phyloP scores from a whole-genome alignment of 192 early-diverging fungal genomes.

The Mortierella claussenii region DNA sequence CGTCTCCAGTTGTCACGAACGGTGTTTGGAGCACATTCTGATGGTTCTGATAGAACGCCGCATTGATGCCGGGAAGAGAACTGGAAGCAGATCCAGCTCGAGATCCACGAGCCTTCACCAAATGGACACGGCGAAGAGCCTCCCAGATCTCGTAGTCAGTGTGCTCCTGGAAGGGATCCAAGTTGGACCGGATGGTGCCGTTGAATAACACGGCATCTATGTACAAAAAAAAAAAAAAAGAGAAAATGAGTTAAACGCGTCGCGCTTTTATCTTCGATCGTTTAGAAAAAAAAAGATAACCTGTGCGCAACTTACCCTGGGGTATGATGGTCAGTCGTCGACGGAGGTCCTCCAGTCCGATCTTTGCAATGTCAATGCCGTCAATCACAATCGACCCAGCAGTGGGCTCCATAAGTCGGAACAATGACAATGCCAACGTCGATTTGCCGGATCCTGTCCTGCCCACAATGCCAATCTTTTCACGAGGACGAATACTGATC shows the following conservation, averaged over 20 bases:
- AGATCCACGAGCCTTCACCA: slow-evolving; percentile 57
- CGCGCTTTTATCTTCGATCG: background rate
- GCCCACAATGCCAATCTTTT: slow-evolving; percentile 96
- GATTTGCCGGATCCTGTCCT: slow-evolving; percentile 92
- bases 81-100: slow-evolving; percentile 22
- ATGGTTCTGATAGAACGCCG: slow-evolving; percentile 19
- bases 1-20: background rate
- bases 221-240: background rate
- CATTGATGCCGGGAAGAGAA: slow-evolving; percentile 1
- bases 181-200: slow-evolving; percentile 78
- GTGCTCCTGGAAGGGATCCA: slow-evolving; percentile 89
- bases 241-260: background rate
- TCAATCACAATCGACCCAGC: slow-evolving; percentile 82
- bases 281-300: background rate
- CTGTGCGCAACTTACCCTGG: slow-evolving; percentile 62
- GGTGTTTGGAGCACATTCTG: slow-evolving; percentile 4
- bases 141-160: slow-evolving; percentile 83
- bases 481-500: slow-evolving; percentile 67
- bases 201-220: slow-evolving; percentile 63
- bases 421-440: slow-evolving; percentile 79
- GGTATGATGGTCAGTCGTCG: slow-evolving; percentile 87
- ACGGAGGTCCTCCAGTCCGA: slow-evolving; percentile 86
- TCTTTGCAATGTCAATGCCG: slow-evolving; percentile 74
- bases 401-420: slow-evolving; percentile 80
- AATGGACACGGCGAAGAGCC: slow-evolving; percentile 78